Evolutionary conservation across 2,329 filamentous ascomycete genomes (phyloP).

Genomic region (Amylocarpus encephaloides): DNA sequence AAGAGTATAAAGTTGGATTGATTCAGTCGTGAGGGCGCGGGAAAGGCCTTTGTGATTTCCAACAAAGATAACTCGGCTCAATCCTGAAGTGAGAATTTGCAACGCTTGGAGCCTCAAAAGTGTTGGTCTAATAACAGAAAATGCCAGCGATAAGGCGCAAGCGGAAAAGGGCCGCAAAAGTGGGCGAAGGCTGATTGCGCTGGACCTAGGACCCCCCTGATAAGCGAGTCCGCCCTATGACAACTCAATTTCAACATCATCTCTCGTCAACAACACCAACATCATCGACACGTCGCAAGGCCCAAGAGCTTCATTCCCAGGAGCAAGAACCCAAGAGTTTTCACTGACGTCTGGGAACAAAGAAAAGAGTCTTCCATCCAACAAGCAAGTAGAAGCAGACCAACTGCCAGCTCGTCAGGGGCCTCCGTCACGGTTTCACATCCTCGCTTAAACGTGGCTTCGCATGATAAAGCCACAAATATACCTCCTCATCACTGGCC

Average conservation of each 20-base stretch:
- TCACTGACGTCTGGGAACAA: no score
- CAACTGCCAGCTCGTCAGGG: no score
- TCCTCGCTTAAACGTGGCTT: neutral
- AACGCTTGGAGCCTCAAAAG: neutral
- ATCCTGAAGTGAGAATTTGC: no score
- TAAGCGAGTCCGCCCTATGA: neutral
- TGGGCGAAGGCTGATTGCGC: neutral
- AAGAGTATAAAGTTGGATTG: neutral
- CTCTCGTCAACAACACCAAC: neutral
- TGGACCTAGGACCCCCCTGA: neutral
- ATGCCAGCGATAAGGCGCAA: neutral
- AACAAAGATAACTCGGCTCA: no score
- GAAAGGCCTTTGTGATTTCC: no score
- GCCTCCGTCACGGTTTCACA: neutral
- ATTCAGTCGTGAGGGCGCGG: neutral
- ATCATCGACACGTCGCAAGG: neutral
- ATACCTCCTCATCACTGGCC: neutral
- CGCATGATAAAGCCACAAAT: neutral
- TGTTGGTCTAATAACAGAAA: no score
- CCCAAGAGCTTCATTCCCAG: neutral
- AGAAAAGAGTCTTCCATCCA: no score
- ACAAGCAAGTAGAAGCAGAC: no score
- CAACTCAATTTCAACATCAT: neutral
- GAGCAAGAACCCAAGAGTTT: no score
- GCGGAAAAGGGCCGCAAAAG: neutral